Evolutionary conservation across 768 basidiomycete genomes (phyloP), one percentile per base, ranked within the genome.

Genomic region (Boletus vinaceobasis): DNA sequence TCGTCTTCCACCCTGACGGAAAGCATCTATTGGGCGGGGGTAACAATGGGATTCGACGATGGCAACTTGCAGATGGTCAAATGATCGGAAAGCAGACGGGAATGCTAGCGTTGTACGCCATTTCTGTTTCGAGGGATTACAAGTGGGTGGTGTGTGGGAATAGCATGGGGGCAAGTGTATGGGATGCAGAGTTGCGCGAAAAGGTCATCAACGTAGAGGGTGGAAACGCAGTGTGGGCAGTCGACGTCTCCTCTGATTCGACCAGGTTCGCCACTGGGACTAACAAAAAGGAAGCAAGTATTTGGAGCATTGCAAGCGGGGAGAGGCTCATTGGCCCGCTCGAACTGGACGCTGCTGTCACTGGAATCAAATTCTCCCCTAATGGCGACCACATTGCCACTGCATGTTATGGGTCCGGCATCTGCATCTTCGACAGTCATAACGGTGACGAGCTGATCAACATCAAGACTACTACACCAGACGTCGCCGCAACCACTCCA

Each of bases 401-500:
- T 26, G 23, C 42, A 0, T 26, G 14, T 3, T 4, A 1, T 0
- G 8, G 14, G 4, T 9, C 42, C 23, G 4, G 23, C 0, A 15
- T 43, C 17, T 5, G 43, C 1, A 0, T 43, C 0, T 43, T 43
- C 17, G 9, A 29, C 43, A 43, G 43, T 29, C 43, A 2, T 5
- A 7, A 27, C 1, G 43, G 43, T 11, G 5, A 29, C 17, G 5
- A 17, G 14, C 17, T 43, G 5, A 26, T 43, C 17, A 7, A 4
- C 5, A 43, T 29, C 10, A 7, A 1, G 9, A n/a, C 43, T 1
- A n/a, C 2, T 6, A 29, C n/a, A 29, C 27, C 10, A 1, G 5
- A n/a, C 1, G 6, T 8, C 4, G 9, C 1, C 1, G 2, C 27
- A 0, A 5, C 10, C 27, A 43, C 27, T 11, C 43, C 43, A 4